Evolutionary conservation across 2,329 filamentous ascomycete species (phyloP), one percentile per base, ranked within the genome.

Genomic region (Aaosphaeria arxii): DNA sequence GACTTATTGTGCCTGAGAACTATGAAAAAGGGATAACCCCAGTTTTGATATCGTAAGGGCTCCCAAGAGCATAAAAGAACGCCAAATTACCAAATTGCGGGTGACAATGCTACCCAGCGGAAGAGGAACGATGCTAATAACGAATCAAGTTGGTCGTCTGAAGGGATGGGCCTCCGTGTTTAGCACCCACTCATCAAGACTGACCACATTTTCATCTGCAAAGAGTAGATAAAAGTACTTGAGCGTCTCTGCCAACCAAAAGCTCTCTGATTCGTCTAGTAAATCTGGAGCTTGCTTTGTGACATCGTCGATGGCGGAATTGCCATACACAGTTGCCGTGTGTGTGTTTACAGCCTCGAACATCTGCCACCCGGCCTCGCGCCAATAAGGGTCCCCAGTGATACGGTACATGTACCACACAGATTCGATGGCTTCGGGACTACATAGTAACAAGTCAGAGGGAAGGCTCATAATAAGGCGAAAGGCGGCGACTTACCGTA

Each of bases 371-470:
- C 86, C 87, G 62, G 83, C 83, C 49, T 86, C 79, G 61, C 82
- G 82, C 78, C 84, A 87, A 43, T 75, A 72, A 1, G 75, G 56
- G 53, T 88, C 82, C 29, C 86, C 87, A 0, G 87, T 90, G 49
- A 89, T 76, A 48, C 87, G 81, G 66, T 86, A 89, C 75, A 92
- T 82, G 62, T 89, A 81, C 67, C 89, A 92, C 4, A 94, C 81
- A 11, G 84, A 87, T 72, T 92, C 88, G 46, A 92, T 89, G 2
- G 88, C 88, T 70, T 92, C 88, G 17, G 88, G 88, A 6, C 71
- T 69, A 44, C 13, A 28, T n/a, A 6, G 4, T 6, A 9, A 24
- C 17, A 44, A 56, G 30, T 42, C 33, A 41, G 44, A 36, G n/a
- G 29, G 11, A 42, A 13, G 29, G 38, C n/a, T 11, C 5, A 24